phyloP scores from a whole-genome alignment of 2,329 filamentous ascomycete species.

The Alternaria dauci region DNA sequence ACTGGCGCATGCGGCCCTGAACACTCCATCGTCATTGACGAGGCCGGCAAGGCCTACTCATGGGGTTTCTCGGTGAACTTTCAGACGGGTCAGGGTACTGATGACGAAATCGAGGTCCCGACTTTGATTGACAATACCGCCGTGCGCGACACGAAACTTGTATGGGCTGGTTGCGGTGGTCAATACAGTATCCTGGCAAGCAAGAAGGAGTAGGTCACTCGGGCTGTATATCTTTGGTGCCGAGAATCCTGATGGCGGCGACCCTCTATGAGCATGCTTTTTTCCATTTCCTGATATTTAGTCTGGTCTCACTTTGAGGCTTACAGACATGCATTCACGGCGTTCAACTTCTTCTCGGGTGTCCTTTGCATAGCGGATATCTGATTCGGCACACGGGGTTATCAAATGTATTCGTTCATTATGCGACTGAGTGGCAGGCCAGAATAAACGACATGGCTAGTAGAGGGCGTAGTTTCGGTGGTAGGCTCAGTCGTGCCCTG shows the following conservation, averaged over 20 bases:
- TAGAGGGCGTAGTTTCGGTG: conserved; percentile 12
- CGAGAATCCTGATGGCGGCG: neutral
- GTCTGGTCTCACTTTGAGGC: conserved; percentile 2
- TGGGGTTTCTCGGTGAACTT: conserved; percentile 86
- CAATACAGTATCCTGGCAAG: conserved; percentile 75
- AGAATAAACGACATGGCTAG: conserved; percentile 11
- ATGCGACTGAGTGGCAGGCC: conserved; percentile 9
- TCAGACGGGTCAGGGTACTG: conserved; percentile 78
- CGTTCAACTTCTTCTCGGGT: conserved; percentile 24
- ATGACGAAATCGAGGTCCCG: conserved; percentile 80
- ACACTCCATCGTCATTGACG: conserved; percentile 75
- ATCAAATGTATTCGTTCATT: conserved; percentile 9
- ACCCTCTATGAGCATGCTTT: conserved; percentile 14
- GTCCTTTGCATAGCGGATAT: conserved; percentile 17
- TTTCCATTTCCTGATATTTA: conserved; percentile 15
- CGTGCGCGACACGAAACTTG: conserved; percentile 75
- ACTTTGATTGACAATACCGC: conserved; percentile 87
- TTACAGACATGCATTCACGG: conserved; percentile 32
- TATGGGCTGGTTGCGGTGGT: conserved; percentile 84
- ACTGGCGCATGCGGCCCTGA: conserved; percentile 72
- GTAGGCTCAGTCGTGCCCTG: conserved; percentile 10
- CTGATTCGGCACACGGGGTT: conserved; percentile 8
- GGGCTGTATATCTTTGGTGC: neutral
- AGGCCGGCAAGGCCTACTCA: conserved; percentile 73
- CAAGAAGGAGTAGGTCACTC: conserved; percentile 33